Evolutionary conservation across 495 filamentous ascomycete species (phyloP).

Genomic region (Niebla homalea): DNA sequence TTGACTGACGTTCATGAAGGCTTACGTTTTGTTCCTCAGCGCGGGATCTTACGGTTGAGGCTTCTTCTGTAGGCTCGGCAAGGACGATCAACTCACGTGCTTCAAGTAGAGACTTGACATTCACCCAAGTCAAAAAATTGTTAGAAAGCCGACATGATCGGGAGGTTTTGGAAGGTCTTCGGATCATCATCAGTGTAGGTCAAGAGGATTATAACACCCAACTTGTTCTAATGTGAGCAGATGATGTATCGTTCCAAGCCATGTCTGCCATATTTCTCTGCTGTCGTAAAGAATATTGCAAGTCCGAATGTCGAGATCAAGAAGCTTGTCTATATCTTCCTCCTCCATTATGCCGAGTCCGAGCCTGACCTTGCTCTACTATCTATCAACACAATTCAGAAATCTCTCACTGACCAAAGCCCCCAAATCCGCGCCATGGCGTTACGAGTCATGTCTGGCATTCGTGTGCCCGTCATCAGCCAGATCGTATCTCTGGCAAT

Average conservation of each 20-base stretch:
- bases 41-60: slow-evolving; percentile 92
- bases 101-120: slow-evolving; percentile 32
- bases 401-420: slow-evolving; percentile 82
- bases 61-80: slow-evolving; percentile 55
- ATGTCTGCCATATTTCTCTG: slow-evolving; percentile 78
- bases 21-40: slow-evolving; percentile 34
- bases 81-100: slow-evolving; percentile 29
- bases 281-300: slow-evolving; percentile 91
- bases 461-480: slow-evolving; percentile 92
- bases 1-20: background rate
- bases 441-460: slow-evolving; percentile 87
- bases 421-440: slow-evolving; percentile 84
- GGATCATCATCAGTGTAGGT: slow-evolving; percentile 76
- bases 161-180: slow-evolving; percentile 83
- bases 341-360: slow-evolving; percentile 86
- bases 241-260: slow-evolving; percentile 85
- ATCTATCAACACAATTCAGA: slow-evolving; percentile 97
- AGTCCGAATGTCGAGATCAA: slow-evolving; percentile 85
- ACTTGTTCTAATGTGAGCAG: slow-evolving; percentile 32
- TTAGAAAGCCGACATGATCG: slow-evolving; percentile 88
- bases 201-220: background rate
- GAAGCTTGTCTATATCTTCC: slow-evolving; percentile 95
- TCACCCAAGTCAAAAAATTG: slow-evolving; percentile 74
- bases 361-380: slow-evolving; percentile 90
- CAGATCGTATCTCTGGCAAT: slow-evolving; percentile 96